A percentile compares a stretch with the other conserved stretches of the same genome.
These are phyloP conservation scores for Poa pratensis DNA, from an alignment of 176 grass and related monocot genomes.

Conservation along the genomic window DNA sequence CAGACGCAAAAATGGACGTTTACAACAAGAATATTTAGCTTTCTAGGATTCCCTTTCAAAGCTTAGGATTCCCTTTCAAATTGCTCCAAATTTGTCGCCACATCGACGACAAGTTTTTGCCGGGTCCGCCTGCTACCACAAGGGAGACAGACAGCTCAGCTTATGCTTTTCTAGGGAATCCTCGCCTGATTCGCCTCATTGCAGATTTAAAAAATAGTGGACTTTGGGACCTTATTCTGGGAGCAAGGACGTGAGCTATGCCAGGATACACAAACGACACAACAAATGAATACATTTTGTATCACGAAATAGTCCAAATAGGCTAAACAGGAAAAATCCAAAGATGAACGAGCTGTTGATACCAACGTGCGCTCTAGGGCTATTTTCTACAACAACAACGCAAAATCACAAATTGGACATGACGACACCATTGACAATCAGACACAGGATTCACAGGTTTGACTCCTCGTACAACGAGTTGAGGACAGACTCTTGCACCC, in stretches of 20 bases:
- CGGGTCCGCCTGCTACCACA: slow-evolving; percentile 17
- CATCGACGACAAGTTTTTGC: background rate
- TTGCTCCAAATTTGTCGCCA: slow-evolving; percentile 20
- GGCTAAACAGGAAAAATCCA: no score
- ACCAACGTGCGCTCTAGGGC: background rate
- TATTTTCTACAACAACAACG: background rate
- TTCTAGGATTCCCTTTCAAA: background rate
- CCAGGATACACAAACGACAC: background rate
- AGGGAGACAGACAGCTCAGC: slow-evolving; percentile 20
- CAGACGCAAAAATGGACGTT: background rate
- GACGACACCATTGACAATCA: background rate
- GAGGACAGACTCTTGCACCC: slow-evolving; percentile 71
- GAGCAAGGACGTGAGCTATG: background rate
- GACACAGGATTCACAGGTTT: slow-evolving; percentile 49
- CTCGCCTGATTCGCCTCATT: background rate
- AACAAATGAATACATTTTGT: background rate
- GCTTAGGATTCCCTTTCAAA: background rate
- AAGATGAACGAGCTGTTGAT: background rate
- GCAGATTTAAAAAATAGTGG: background rate
- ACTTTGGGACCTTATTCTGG: slow-evolving; percentile 3
- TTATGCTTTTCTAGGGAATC: background rate
- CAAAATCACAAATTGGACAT: background rate
- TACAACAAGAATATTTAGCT: slow-evolving; percentile 1
- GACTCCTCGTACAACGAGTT: slow-evolving; percentile 97
- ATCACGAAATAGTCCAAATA: no score